phyloP scores from a whole-genome alignment of 768 basidiomycete genomes.

The Hypholoma fasciculare region DNA sequence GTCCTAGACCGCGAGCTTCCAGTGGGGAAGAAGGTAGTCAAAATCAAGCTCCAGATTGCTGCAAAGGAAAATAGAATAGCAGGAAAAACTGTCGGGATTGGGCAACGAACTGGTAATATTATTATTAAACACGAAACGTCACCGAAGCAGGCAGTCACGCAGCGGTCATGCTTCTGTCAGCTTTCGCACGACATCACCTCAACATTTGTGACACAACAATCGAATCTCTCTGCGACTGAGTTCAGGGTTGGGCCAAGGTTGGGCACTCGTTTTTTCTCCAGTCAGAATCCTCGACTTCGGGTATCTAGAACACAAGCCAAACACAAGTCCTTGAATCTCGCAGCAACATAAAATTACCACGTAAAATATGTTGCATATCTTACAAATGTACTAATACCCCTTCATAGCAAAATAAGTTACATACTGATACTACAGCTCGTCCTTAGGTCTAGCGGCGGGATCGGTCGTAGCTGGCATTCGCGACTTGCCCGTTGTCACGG shows the following conservation, averaged over 20 bases:
- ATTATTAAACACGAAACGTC: slow-evolving; percentile 6
- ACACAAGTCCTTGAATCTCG: too few species aligned
- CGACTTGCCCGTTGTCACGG: neutral
- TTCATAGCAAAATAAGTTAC: neutral
- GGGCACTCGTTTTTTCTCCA: too few species aligned
- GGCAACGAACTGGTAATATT: slow-evolving; percentile 25
- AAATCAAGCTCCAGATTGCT: neutral
- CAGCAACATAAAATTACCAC: neutral
- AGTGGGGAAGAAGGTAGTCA: neutral
- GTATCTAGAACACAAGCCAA: neutral
- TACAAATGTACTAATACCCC: neutral
- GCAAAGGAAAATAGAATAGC: neutral
- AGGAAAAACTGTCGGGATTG: slow-evolving; percentile 4
- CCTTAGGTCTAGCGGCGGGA: neutral
- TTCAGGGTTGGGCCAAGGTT: too few species aligned
- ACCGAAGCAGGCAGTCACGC: neutral
- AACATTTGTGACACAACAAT: too few species aligned
- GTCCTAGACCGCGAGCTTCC: neutral
- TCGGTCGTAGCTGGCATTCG: slow-evolving; percentile 1
- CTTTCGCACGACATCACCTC: neutral
- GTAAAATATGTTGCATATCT: neutral
- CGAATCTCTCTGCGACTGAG: too few species aligned
- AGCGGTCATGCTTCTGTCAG: neutral
- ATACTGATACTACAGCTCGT: slow-evolving; percentile 5
- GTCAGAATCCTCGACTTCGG: too few species aligned